phyloP scores from a whole-genome alignment of 306 rosid species.

The Clitoria ternatea region DNA sequence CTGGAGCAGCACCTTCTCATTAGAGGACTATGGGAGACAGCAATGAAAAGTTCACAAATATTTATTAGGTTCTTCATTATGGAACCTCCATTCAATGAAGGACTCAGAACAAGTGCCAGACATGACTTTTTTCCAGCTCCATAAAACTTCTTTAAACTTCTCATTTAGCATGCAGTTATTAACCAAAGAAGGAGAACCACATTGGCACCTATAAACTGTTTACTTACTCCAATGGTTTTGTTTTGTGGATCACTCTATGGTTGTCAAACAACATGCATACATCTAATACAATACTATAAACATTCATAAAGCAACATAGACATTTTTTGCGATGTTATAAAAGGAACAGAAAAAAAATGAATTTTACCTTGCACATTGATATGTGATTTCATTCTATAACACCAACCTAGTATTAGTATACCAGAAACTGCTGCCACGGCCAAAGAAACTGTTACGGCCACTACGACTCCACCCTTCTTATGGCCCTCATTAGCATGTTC shows the following conservation, averaged over 20 bases:
- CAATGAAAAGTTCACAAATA: too few relatives aligned
- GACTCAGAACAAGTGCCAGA: neutral
- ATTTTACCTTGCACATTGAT: conserved; percentile 18
- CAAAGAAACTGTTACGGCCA: conserved; percentile 19
- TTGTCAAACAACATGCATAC: neutral
- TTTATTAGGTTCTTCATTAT: too few relatives aligned
- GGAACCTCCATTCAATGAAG: neutral
- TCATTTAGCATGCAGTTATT: neutral
- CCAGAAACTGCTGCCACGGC: conserved; percentile 2
- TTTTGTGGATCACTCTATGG: neutral
- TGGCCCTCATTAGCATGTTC: conserved; percentile 9
- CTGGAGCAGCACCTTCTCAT: too few relatives aligned
- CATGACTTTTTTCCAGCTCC: neutral
- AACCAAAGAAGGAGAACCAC: conserved; percentile 1
- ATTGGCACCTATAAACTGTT: neutral
- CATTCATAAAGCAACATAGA: neutral
- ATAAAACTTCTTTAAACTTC: neutral
- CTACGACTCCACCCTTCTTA: conserved; percentile 26
- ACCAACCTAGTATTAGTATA: conserved; percentile 20
- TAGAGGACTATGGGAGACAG: too few relatives aligned
- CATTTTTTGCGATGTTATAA: neutral
- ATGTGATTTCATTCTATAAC: conserved; percentile 16
- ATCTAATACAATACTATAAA: neutral
- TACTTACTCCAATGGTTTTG: neutral
- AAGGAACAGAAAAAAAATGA: neutral